Percentiles rank a stretch among this genome's conserved stretches.
phyloP scores from a whole-genome alignment of 148 eudicot species.

The Amaranthus hypochondriacus region DNA sequence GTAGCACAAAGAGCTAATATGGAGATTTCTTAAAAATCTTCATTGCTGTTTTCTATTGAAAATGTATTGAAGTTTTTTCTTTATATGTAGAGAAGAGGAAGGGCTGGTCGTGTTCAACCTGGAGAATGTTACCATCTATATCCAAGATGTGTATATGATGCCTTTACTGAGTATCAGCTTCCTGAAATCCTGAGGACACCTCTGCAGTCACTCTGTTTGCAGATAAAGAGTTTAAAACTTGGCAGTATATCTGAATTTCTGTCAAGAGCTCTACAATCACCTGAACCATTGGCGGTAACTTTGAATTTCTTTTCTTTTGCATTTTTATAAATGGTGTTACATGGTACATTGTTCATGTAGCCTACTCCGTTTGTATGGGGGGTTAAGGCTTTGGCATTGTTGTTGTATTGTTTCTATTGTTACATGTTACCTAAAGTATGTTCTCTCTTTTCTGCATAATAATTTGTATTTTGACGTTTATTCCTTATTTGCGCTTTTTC shows the following conservation, averaged over 20 bases:
- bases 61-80: not conserved
- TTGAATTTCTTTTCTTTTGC: not conserved
- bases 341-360: too few relatives aligned
- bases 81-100: slow-evolving; percentile 80
- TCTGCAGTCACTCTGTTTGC: slow-evolving; percentile 91
- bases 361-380: too few relatives aligned
- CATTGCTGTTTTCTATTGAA: slow-evolving; percentile 3
- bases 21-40: not conserved
- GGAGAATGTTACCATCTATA: slow-evolving; percentile 97
- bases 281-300: slow-evolving; percentile 76
- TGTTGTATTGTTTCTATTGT: too few relatives aligned
- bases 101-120: slow-evolving; percentile 99
- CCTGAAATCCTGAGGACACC: slow-evolving; percentile 97
- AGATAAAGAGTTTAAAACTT: slow-evolving; percentile 90
- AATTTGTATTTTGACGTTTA: slow-evolving; percentile 5
- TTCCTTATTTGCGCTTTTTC: not conserved
- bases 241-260: slow-evolving; percentile 92
- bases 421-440: not conserved
- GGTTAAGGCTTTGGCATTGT: too few relatives aligned
- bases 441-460: not conserved
- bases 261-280: slow-evolving; percentile 89
- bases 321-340: not conserved
- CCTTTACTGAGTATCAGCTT: slow-evolving; percentile 87
- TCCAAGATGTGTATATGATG: slow-evolving; percentile 90
- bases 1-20: not conserved